Base-by-base conservation (phyloP, 2,329 filamentous ascomycete genomes). In the Ophiostoma ips region DNA sequence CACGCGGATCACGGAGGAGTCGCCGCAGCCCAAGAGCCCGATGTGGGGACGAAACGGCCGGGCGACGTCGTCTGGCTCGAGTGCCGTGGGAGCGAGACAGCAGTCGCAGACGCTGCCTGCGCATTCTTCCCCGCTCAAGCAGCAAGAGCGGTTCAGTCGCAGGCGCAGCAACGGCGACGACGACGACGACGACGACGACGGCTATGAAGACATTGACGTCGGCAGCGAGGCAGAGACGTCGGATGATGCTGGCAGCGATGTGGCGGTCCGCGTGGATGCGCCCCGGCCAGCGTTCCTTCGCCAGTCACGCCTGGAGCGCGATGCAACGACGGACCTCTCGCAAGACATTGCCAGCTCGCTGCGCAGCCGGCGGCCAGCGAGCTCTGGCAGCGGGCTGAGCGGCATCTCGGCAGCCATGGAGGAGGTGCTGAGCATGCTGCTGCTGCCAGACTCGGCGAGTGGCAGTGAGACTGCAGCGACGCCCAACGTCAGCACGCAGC, bases 331-430 rank as follows among this genome's bases (percentile, higher is more conserved):
- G 3, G 41, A 46, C 38, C 45, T 55, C 6, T 55, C 55, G 1
- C 28, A 50, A 4, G 55, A 55, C 38, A 53, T 56, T 50, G 55
- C 55, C n/a, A 45, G 35, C n/a, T 55, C 55, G 11, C 43, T 55
- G 16, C 35, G 46, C 31, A 50, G 46, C 36, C 37, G 48, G 1
- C 40, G 49, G 18, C 52, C 43, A 4, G 34, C 44, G 3, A 53
- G 49, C 24, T 16, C 15, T 21, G 36, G 38, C 37, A 54, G 53
- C 28, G 31, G 35, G n/a, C 12, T 49, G 35, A 55, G 53, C 50
- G 48, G 55, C 34, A 52, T 56, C 19, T 56, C 55, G 11, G 53
- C 53, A 1, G 55, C 55, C 30, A 55, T 56, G 50, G 55, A 53
- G n/a, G 55, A 56, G 21, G 53, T 56, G 6, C 50, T 52, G 28